Percentiles rank a stretch among this genome's conserved stretches.
Conservation (phyloP, 257 asterid species). For the Knoxia roxburghii region DNA sequence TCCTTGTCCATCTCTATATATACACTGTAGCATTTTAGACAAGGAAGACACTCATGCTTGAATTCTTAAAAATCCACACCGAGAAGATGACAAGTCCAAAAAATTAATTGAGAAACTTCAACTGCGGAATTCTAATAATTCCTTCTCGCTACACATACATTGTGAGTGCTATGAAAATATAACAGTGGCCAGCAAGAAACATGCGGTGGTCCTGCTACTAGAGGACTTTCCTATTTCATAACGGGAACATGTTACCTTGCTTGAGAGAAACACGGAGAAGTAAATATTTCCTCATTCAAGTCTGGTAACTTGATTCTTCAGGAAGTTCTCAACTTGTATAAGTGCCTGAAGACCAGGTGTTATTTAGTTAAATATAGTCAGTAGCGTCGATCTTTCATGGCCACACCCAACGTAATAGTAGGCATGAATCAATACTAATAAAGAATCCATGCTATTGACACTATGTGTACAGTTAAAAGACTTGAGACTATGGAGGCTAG, state of each 20-base stretch:
- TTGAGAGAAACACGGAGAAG: background rate
- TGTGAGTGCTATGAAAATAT: background rate
- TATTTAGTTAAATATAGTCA: slow-evolving; percentile 16
- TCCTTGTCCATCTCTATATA: too few species aligned
- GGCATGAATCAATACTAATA: too few species aligned
- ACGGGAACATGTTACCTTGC: too few species aligned
- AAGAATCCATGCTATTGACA: background rate
- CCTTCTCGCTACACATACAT: too few species aligned
- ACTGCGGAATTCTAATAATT: background rate
- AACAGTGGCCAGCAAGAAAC: background rate
- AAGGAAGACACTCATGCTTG: background rate
- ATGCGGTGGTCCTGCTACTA: background rate
- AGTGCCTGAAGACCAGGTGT: slow-evolving; percentile 43
- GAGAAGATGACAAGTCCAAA: too few species aligned
- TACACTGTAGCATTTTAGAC: too few species aligned
- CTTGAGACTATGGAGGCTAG: too few species aligned
- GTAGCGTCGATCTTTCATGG: background rate
- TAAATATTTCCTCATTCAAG: background rate
- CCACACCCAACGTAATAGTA: too few species aligned
- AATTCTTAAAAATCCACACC: too few species aligned
- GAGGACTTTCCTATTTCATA: background rate
- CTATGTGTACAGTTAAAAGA: too few species aligned
- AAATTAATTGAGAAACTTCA: background rate
- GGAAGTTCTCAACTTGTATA: slow-evolving; percentile 43
- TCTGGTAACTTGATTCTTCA: slow-evolving; percentile 31